These are phyloP conservation scores for Bisporella sp. DNA, from an alignment of 2,329 filamentous ascomycete genomes.

Conservation along the genomic window DNA sequence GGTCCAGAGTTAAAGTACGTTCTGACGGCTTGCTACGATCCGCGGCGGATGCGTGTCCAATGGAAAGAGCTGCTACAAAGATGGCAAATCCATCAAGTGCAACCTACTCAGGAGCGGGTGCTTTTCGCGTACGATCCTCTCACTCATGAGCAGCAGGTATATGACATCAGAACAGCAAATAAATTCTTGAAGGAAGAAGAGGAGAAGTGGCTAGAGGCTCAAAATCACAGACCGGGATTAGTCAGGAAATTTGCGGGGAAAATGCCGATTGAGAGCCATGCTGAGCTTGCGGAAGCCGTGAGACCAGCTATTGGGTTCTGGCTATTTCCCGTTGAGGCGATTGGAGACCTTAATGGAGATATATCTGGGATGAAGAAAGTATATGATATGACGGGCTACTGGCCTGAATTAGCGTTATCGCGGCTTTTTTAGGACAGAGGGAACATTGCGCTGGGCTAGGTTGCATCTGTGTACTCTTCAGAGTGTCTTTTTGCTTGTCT, in stretches of 20 bases:
- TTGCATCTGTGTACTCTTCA: no score
- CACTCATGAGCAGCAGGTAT: neutral
- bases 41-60: neutral
- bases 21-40: neutral
- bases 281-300: constrained; percentile 1
- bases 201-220: neutral
- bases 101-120: neutral
- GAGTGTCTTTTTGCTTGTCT: no score
- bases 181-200: constrained; percentile 2
- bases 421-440: neutral
- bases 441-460: no score
- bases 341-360: constrained; percentile 1
- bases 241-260: neutral
- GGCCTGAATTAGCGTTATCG: constrained; percentile 1
- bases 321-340: constrained; percentile 1
- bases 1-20: constrained; percentile 1
- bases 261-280: neutral
- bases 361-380: neutral
- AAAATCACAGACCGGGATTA: neutral
- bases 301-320: constrained; percentile 5
- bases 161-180: constrained; percentile 1
- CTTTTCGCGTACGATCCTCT: neutral
- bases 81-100: constrained; percentile 1
- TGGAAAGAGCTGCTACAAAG: neutral
- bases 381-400: constrained; percentile 2